Conservation (phyloP, 208 protist species). For the Vickermania spadyakhi region DNA sequence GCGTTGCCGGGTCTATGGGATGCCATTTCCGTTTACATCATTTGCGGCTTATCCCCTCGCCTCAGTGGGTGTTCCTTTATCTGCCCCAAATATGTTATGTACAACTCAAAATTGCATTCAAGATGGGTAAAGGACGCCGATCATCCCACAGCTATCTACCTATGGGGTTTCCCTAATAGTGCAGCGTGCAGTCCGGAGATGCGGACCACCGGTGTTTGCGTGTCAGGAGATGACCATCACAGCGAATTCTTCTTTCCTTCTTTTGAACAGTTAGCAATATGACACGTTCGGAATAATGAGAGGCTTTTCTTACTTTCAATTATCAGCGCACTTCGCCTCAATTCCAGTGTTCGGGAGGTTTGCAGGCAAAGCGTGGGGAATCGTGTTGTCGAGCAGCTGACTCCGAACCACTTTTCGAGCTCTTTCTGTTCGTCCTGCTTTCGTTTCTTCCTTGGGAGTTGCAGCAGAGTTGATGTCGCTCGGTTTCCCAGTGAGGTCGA, state of each 20-base stretch:
- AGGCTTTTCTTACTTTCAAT: too few species aligned
- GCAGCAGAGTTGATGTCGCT: too few species aligned
- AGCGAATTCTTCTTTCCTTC: conserved; percentile 32
- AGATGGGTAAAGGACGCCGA: conserved; percentile 45
- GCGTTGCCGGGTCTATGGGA: conserved; percentile 46
- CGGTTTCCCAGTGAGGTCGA: too few species aligned
- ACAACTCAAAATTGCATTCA: conserved; percentile 35
- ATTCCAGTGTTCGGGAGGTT: too few species aligned
- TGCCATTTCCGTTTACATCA: conserved; percentile 27
- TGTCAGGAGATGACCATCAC: conserved; percentile 66
- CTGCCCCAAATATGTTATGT: conserved; percentile 52
- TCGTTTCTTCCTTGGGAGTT: too few species aligned
- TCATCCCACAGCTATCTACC: conserved; percentile 56
- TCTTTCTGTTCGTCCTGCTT: too few species aligned
- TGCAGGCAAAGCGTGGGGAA: too few species aligned
- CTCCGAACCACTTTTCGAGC: too few species aligned
- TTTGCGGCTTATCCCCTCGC: conserved; percentile 57
- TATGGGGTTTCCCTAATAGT: conserved; percentile 65
- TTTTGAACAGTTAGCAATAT: too few species aligned
- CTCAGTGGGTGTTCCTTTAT: conserved; percentile 72
- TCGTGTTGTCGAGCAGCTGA: too few species aligned
- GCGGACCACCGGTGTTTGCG: conserved; percentile 50
- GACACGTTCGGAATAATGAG: too few species aligned
- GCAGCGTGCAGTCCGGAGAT: conserved; percentile 58
- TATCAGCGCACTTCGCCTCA: too few species aligned